These are phyloP conservation scores for Trypanosoma vivax DNA, from an alignment of 208 protist species.

Conservation along the genomic window DNA sequence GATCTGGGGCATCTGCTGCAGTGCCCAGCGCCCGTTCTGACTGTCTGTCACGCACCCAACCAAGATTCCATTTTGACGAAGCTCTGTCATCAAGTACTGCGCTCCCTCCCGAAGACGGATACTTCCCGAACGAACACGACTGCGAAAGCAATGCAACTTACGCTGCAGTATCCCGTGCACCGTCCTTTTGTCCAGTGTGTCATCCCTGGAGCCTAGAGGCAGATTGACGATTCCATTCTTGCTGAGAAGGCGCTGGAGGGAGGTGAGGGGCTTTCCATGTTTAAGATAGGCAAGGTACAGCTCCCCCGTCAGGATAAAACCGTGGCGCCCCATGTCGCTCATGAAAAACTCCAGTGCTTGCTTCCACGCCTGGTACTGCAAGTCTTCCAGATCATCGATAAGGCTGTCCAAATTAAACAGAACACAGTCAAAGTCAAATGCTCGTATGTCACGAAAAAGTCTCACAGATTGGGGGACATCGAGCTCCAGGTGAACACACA, in stretches of 20 bases:
- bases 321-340: slow-evolving; percentile 23
- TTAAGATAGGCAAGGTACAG: slow-evolving; percentile 81
- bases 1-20: slow-evolving; percentile 55
- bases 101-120: slow-evolving; percentile 48
- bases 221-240: slow-evolving; percentile 40
- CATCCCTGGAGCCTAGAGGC: slow-evolving; percentile 31
- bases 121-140: slow-evolving; percentile 34
- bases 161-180: slow-evolving; percentile 58
- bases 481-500: slow-evolving; percentile 49
- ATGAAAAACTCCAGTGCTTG: slow-evolving; percentile 69
- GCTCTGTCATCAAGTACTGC: slow-evolving; percentile 54
- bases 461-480: slow-evolving; percentile 55
- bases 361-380: slow-evolving; percentile 85
- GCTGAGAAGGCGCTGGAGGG: slow-evolving; percentile 57
- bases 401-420: slow-evolving; percentile 86
- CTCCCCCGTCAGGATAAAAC: slow-evolving; percentile 61
- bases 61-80: slow-evolving; percentile 65
- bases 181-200: slow-evolving; percentile 44
- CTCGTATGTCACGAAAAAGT: slow-evolving; percentile 59
- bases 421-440: slow-evolving; percentile 87
- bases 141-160: slow-evolving; percentile 67
- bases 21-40: slow-evolving; percentile 72
- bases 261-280: slow-evolving; percentile 55
- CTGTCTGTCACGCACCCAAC: slow-evolving; percentile 82
- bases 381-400: slow-evolving; percentile 69